phyloP scores from a whole-genome alignment of 78 protist genomes.

The Anaeramoeba flamelloides region DNA sequence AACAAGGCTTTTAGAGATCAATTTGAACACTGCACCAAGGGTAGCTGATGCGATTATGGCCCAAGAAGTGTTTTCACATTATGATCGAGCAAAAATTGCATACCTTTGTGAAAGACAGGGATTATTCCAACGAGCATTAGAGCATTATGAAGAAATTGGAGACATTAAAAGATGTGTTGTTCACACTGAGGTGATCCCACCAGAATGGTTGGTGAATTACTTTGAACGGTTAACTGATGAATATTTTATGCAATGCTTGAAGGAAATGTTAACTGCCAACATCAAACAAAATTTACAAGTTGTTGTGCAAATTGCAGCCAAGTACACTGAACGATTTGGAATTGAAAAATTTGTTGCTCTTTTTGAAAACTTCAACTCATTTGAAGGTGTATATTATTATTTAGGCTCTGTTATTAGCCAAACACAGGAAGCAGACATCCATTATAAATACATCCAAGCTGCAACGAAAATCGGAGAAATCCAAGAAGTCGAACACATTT shows the following conservation, averaged over 20 bases:
- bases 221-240: conserved; percentile 63
- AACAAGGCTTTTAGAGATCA: conserved; percentile 86
- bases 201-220: conserved; percentile 64
- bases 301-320: conserved; percentile 71
- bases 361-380: conserved; percentile 39
- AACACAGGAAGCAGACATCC: conserved; percentile 70
- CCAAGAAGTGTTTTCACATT: conserved; percentile 60
- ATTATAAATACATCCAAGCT: conserved; percentile 92
- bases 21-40: conserved; percentile 61
- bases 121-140: conserved; percentile 78
- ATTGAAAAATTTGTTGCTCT: conserved; percentile 55
- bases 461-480: conserved; percentile 71
- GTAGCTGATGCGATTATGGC: conserved; percentile 13
- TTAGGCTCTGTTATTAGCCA: conserved; percentile 48
- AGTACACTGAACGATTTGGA: conserved; percentile 63
- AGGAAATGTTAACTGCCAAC: conserved; percentile 62
- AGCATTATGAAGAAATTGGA: conserved; percentile 85
- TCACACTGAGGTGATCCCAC: conserved; percentile 44
- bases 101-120: conserved; percentile 87
- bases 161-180: conserved; percentile 79
- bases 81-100: conserved; percentile 71
- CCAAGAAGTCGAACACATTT: conserved; percentile 87
- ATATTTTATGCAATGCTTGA: conserved; percentile 64
- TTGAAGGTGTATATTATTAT: conserved; percentile 30
- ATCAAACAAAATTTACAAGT: conserved; percentile 63